Base-by-base conservation (phyloP, 1,284 basidiomycete genomes). In the Rhizoctonia solani region DNA sequence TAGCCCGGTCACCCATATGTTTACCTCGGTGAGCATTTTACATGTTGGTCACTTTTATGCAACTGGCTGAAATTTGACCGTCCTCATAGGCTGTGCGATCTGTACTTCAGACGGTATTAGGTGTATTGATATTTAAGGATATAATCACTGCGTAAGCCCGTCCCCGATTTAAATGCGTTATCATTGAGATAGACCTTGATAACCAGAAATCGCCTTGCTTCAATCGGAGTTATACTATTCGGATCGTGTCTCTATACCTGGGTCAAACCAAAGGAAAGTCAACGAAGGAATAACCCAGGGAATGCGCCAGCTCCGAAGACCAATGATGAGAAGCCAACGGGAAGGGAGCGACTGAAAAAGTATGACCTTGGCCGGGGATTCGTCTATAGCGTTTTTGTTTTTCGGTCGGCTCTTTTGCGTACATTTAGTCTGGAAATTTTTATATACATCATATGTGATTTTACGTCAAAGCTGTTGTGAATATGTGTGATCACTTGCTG, bases 181-280 rank as follows among this genome's bases (percentile, higher is more conserved):
- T 9, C 44, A 11, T 46, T 46, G 8, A 14, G 8, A 6, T 46
- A 21, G 37, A 19, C 6, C 6, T 46, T 46, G n/a, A 46, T 21
- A 13, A n/a, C 9, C 72, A 85, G 87, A n/a, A 84, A 86, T 70
- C 84, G 87, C 30, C 82, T 80, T 3, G 71, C 75, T 1, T 89
- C 87, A 23, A 87, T 89, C 73, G 71, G 82, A 21, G 79, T 85
- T 66, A 89, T 89, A 72, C 79, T 85, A 54, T 73, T 78, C 50
- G 87, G 87, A 23, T 87, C 87, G 3, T 83, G 88, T 79, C 84
- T 80, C 71, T 88, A 87, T 74, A 88, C 87, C 19, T 89, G 86
- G 87, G 77, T 85, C 67, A 88, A 88, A 75, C 81, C 84, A 11
- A 73, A 74, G 42, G 56, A 59, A 21, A 59, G 49, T 21, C 11